Evolutionary conservation across 345 rosid genomes (phyloP).

Genomic region (Sisymbrium altissimum): DNA sequence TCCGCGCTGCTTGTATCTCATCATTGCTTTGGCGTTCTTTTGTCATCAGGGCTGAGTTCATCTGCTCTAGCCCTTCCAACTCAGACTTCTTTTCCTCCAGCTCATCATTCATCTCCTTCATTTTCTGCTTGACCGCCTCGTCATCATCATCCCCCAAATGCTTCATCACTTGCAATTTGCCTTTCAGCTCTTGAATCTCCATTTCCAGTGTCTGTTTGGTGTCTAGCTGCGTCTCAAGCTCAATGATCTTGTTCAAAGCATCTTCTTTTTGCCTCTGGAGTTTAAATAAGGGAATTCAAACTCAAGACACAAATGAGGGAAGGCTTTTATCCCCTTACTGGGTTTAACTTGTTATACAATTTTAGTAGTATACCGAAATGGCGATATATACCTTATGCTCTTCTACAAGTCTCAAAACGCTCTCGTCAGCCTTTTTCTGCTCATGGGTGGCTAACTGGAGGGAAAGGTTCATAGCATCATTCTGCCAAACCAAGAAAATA

Average conservation of each 20-base stretch:
- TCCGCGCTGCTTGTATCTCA: slow-evolving; percentile 42
- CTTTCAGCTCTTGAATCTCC: slow-evolving; percentile 86
- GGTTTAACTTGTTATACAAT: not conserved
- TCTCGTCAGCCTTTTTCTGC: slow-evolving; percentile 77
- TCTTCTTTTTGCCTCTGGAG: slow-evolving; percentile 82
- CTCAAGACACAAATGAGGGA: slow-evolving; percentile 11
- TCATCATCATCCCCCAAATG: slow-evolving; percentile 83
- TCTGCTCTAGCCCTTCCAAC: slow-evolving; percentile 34
- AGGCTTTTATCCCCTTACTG: not conserved
- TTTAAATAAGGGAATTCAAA: not conserved
- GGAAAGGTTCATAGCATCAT: slow-evolving; percentile 55
- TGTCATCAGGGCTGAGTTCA: slow-evolving; percentile 30
- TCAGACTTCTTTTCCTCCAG: slow-evolving; percentile 49
- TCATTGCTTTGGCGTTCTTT: slow-evolving; percentile 47
- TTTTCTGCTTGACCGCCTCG: slow-evolving; percentile 61
- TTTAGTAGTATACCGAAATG: not conserved
- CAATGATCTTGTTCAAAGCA: slow-evolving; percentile 57
- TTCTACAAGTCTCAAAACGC: slow-evolving; percentile 72
- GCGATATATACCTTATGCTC: slow-evolving; percentile 87
- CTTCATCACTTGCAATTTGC: slow-evolving; percentile 76
- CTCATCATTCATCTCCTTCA: slow-evolving; percentile 72
- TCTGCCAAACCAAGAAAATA: slow-evolving; percentile 42
- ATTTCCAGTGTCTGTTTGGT: slow-evolving; percentile 80
- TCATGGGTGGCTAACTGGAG: slow-evolving; percentile 75
- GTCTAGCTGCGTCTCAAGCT: slow-evolving; percentile 69